Evolutionary conservation across 805 yeast species (phyloP), one percentile per base, ranked within the genome.

Genomic region (Tetrapisispora arboricola): DNA sequence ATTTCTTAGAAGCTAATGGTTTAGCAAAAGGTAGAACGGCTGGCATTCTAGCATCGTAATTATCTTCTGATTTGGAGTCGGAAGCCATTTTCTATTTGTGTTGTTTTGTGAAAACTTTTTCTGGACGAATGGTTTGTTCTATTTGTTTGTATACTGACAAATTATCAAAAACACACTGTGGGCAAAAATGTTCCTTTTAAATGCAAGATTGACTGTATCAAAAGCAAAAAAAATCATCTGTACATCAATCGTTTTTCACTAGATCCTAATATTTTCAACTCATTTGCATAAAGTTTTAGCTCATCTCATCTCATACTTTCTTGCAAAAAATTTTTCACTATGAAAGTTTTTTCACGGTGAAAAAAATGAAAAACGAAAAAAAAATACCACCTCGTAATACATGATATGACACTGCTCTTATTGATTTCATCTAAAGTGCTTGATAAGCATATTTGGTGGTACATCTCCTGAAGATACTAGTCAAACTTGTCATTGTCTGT

Each of bases 1-100:
- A 70, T 65, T 92, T 92, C 70, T 92, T 92, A 33, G 95, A 77
- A 13, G 99, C 99, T 54, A 92, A 73, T 45, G 99, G 99, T 57
- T 78, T 71, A 41, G 98, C 96, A 65, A 92, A 90, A 41, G 95
- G 82, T 51, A 92, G 72, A 44, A 83, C 78, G 17, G 96, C 96
- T 38, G 95, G 80, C 66, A 92, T 67, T 67, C 96, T 80, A 58
- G 74, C 73, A 47, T 92, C 98, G 68, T 92, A 92, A 76, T 90
- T 87, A 63, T 85, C 95, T 51, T 73, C 80, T 13, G 55, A 43
- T 30, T 55, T 55, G 32, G 46, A 39, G 21, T 48, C 50, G 29
- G 37, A 34, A 25, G 17, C 37, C 37, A 34, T 34, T 24, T 34
- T 25, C n/a, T 25, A n/a, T n/a, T n/a, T 7, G 13, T 25, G 12